A percentile compares a stretch with the other conserved stretches of the same genome.
phyloP scores from a whole-genome alignment of 768 basidiomycete species.

The Phaeotremella fagi region DNA sequence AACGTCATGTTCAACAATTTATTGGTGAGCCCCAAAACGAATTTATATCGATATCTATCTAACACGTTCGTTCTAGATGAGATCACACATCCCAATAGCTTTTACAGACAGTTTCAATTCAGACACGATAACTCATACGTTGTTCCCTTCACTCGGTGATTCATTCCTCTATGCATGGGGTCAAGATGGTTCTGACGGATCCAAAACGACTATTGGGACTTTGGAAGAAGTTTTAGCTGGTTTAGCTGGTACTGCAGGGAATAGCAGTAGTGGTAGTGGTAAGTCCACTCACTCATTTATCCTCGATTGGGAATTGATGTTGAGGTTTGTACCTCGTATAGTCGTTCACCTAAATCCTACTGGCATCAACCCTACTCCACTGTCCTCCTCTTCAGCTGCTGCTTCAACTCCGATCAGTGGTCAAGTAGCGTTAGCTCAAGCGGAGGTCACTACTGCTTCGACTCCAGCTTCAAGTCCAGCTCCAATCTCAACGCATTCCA shows the following conservation, averaged over 20 bases:
- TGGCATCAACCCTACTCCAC: not conserved
- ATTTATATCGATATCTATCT: not conserved
- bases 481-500: not conserved
- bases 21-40: too few species aligned
- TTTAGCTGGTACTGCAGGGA: not conserved
- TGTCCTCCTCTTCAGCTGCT: not conserved
- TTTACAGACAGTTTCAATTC: slow-evolving; percentile 4
- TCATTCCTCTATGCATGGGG: slow-evolving; percentile 19
- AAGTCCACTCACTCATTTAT: too few species aligned
- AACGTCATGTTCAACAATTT: slow-evolving; percentile 32
- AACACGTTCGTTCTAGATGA: slow-evolving; percentile 1
- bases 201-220: slow-evolving; percentile 4
- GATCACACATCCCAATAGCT: slow-evolving; percentile 18
- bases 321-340: not conserved
- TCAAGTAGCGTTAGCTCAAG: not conserved
- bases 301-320: too few species aligned
- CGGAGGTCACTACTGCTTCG: not conserved
- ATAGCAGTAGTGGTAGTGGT: not conserved
- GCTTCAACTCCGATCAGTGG: not conserved
- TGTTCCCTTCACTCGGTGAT: slow-evolving; percentile 16
- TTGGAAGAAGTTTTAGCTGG: slow-evolving; percentile 6
- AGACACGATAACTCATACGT: not conserved
- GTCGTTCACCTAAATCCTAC: not conserved
- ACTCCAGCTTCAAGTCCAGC: not conserved
- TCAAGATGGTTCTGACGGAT: slow-evolving; percentile 13